Percentiles rank a stretch among this genome's conserved stretches.
These are phyloP conservation scores for Wickerhamiella azyma DNA, from an alignment of 805 yeast species.

Conservation along the genomic window DNA sequence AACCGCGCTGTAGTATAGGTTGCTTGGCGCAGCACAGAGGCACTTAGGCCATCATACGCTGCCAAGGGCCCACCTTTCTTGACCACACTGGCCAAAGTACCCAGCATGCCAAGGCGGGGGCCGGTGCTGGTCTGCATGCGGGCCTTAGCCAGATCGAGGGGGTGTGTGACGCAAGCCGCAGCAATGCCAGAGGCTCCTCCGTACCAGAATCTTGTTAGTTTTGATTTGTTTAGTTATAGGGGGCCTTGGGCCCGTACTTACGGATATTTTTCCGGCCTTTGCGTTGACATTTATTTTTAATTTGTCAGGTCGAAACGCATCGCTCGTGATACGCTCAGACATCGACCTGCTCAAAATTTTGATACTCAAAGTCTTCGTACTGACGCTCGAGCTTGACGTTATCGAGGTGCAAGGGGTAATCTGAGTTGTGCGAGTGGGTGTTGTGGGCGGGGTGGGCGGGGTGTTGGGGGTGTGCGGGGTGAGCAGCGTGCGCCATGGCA, in stretches of 20 bases:
- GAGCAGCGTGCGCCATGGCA: no score
- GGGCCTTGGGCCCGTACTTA: no score
- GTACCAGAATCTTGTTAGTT: slow-evolving; percentile 28
- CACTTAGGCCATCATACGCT: slow-evolving; percentile 70
- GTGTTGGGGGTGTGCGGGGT: not conserved
- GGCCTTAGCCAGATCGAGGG: slow-evolving; percentile 76
- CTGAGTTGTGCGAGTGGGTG: not conserved
- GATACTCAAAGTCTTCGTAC: slow-evolving; percentile 8
- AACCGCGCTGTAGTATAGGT: slow-evolving; percentile 79
- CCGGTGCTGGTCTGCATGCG: slow-evolving; percentile 64
- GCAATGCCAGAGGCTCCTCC: slow-evolving; percentile 31
- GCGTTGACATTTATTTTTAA: not conserved
- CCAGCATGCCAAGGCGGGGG: slow-evolving; percentile 49
- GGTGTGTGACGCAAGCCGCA: slow-evolving; percentile 41
- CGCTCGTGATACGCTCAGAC: not conserved
- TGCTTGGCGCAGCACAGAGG: slow-evolving; percentile 72
- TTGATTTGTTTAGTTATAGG: not conserved
- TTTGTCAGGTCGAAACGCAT: not conserved
- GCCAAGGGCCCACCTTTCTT: slow-evolving; percentile 48
- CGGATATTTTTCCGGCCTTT: slow-evolving; percentile 18
- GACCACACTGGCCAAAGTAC: slow-evolving; percentile 48
- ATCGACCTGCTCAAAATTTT: slow-evolving; percentile 6
- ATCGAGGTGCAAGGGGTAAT: slow-evolving; percentile 2
- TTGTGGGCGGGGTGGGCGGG: not conserved
- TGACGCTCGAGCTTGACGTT: slow-evolving; percentile 7